These are phyloP conservation scores for Euphorbia corollata DNA, from an alignment of 441 rosid genomes.

Conservation along the genomic window DNA sequence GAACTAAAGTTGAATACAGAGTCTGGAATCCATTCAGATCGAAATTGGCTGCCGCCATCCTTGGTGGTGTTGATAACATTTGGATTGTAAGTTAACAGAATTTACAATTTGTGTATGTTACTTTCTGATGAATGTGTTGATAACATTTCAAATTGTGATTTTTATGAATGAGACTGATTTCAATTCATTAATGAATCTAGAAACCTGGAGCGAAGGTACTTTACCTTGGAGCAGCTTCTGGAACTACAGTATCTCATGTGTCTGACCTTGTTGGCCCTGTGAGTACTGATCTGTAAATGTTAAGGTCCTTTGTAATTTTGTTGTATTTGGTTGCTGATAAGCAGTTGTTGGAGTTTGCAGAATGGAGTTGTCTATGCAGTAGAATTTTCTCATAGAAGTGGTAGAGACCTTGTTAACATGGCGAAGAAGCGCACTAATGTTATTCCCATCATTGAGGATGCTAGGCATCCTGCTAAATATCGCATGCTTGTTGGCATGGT, in stretches of 20 bases:
- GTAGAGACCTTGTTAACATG: slow-evolving; percentile 93
- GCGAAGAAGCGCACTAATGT: slow-evolving; percentile 82
- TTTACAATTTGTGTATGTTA: not conserved
- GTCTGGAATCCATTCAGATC: slow-evolving; percentile 94
- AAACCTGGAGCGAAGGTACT: slow-evolving; percentile 82
- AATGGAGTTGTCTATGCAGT: slow-evolving; percentile 79
- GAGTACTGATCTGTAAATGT: slow-evolving; percentile 20
- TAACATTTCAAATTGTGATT: not conserved
- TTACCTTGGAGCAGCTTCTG: slow-evolving; percentile 90
- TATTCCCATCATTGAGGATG: slow-evolving; percentile 88
- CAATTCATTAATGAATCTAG: slow-evolving; percentile 22
- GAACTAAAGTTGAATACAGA: slow-evolving; percentile 78
- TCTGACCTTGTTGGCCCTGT: slow-evolving; percentile 89
- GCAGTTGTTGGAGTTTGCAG: slow-evolving; percentile 25
- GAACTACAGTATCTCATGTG: slow-evolving; percentile 81
- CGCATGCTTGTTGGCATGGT: slow-evolving; percentile 95
- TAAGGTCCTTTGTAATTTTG: too few relatives aligned
- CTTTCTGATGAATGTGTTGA: not conserved
- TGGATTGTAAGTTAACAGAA: slow-evolving; percentile 55
- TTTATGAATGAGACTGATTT: not conserved
- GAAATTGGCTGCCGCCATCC: slow-evolving; percentile 82
- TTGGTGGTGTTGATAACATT: slow-evolving; percentile 87
- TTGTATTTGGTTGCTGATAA: slow-evolving; percentile 6
- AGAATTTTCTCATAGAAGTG: slow-evolving; percentile 90
- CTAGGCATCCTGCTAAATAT: slow-evolving; percentile 82